Percentiles rank a stretch among this genome's conserved stretches.
Evolutionary conservation across 1,284 basidiomycete genomes (phyloP).

Genomic region (Pseudozyma thailandica): DNA sequence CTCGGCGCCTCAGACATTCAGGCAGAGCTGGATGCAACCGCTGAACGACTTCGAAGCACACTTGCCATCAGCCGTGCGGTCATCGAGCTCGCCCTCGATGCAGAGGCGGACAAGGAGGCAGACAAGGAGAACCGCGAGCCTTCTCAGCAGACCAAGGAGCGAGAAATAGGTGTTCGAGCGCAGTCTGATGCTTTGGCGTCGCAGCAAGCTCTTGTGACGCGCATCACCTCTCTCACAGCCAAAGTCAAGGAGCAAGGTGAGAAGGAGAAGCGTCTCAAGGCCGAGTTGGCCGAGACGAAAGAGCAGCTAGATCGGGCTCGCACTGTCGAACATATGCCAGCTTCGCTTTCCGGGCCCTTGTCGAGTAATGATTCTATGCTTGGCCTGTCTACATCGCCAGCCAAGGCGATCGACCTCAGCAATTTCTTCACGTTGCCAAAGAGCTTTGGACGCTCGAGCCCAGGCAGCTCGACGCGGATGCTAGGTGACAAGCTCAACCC

Average conservation of each 20-base stretch:
- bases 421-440: constrained; percentile 1
- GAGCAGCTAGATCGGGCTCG: constrained; percentile 29
- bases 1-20: constrained; percentile 23
- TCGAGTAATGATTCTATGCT: constrained; percentile 30
- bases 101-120: constrained; percentile 16
- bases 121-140: constrained; percentile 13
- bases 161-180: not conserved
- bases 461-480: constrained; percentile 20
- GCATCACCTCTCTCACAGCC: constrained; percentile 19
- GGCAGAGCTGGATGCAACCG: constrained; percentile 25
- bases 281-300: constrained; percentile 16
- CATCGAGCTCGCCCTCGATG: constrained; percentile 28
- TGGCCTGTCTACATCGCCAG: constrained; percentile 32
- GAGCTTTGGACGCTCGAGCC: constrained; percentile 16
- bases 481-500: constrained; percentile 20
- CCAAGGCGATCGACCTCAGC: constrained; percentile 1
- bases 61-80: constrained; percentile 35
- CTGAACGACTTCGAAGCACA: constrained; percentile 25
- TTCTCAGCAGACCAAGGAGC: constrained; percentile 1
- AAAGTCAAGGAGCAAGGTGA: constrained; percentile 29
- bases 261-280: constrained; percentile 25
- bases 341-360: constrained; percentile 20
- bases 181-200: constrained; percentile 20
- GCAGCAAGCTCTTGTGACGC: constrained; percentile 21
- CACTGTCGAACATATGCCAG: constrained; percentile 7